These are phyloP conservation scores for Fusarium citri DNA, from an alignment of 2,329 filamentous ascomycete genomes.

Conservation along the genomic window DNA sequence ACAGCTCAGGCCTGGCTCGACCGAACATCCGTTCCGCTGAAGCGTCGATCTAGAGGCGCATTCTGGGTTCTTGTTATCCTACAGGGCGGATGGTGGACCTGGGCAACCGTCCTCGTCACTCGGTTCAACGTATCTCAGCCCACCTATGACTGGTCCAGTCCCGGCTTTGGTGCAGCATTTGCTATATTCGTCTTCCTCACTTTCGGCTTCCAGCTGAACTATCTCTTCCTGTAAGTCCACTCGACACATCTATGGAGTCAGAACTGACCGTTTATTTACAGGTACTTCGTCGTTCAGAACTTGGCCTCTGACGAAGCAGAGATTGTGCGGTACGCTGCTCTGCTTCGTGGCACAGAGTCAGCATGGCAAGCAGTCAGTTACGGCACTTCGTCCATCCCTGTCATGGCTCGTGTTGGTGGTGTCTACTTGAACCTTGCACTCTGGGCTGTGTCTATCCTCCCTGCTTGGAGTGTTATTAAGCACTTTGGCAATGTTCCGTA, in stretches of 20 bases:
- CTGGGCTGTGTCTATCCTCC: conserved; percentile 72
- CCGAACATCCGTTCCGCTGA: conserved; percentile 64
- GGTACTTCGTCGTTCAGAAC: conserved; percentile 77
- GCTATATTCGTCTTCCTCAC: conserved; percentile 75
- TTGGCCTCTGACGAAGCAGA: conserved; percentile 71
- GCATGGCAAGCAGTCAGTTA: conserved; percentile 80
- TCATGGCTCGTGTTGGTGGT: conserved; percentile 74
- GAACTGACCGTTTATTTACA: conserved; percentile 41
- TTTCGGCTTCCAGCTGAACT: conserved; percentile 77
- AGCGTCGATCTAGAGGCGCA: conserved; percentile 63
- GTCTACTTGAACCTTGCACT: conserved; percentile 78
- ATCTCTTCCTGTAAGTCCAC: conserved; percentile 71
- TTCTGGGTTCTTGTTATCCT: conserved; percentile 66
- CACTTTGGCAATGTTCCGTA: conserved; percentile 48
- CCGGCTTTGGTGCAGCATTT: conserved; percentile 74
- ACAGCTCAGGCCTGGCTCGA: conserved; percentile 66
- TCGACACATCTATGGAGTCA: rapidly evolving
- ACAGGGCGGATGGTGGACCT: conserved; percentile 79
- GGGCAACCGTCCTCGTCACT: conserved; percentile 74
- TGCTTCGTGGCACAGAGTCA: conserved; percentile 77
- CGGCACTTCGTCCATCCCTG: conserved; percentile 69
- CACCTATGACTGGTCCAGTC: conserved; percentile 72
- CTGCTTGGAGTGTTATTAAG: conserved; percentile 74
- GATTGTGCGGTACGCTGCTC: conserved; percentile 74
- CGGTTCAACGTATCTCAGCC: conserved; percentile 68